Conservation (phyloP, 192 early-diverging fungal species). For the Gonapodya prolifera region DNA sequence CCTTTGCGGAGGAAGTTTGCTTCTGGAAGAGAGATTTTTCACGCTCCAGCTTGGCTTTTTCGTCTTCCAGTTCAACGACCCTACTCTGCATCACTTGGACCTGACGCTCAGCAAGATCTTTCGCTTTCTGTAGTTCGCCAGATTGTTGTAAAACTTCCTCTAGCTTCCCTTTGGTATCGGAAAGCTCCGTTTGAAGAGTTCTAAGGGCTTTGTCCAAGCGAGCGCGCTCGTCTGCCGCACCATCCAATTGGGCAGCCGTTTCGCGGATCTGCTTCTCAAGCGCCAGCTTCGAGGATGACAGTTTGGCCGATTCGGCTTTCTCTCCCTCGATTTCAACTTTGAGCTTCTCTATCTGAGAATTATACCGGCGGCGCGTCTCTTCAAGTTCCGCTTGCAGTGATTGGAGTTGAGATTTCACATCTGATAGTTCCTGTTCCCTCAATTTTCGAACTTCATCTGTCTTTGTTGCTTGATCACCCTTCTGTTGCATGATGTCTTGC, state of each 20-base stretch:
- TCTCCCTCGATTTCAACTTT: constrained; percentile 31
- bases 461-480: constrained; percentile 37
- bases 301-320: constrained; percentile 21
- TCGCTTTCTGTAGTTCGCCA: constrained; percentile 38
- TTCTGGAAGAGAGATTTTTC: constrained; percentile 8
- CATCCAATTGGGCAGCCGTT: constrained; percentile 25
- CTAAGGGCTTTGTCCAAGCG: constrained; percentile 24
- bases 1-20: background rate
- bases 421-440: constrained; percentile 37
- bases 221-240: constrained; percentile 14
- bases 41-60: constrained; percentile 1
- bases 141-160: constrained; percentile 49
- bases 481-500: constrained; percentile 30
- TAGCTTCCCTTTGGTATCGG: constrained; percentile 10
- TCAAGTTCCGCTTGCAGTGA: constrained; percentile 29
- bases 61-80: constrained; percentile 42
- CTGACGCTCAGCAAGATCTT: constrained; percentile 60
- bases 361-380: constrained; percentile 22
- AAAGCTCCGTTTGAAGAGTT: constrained; percentile 22
- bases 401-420: constrained; percentile 26
- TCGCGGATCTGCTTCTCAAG: constrained; percentile 28
- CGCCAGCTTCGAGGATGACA: constrained; percentile 17
- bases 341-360: constrained; percentile 26
- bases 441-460: constrained; percentile 34
- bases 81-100: constrained; percentile 30